phyloP scores from a whole-genome alignment of 2,329 filamentous ascomycete genomes.

The Trichoderma cornu-damae region DNA sequence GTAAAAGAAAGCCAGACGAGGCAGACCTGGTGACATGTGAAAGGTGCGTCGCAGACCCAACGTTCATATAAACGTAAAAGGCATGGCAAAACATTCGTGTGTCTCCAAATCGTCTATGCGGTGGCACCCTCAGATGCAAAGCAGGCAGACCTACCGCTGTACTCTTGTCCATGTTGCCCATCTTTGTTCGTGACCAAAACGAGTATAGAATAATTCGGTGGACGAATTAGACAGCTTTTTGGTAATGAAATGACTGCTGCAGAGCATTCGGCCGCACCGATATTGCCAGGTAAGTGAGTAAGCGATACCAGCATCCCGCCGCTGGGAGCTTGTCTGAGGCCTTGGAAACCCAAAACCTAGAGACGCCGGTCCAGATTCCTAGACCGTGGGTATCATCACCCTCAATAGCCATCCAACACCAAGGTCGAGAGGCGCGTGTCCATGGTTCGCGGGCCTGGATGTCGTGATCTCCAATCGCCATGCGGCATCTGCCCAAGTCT shows the following conservation, averaged over 20 bases:
- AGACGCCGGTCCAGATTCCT: conserved; percentile 75
- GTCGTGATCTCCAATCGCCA: conserved; percentile 81
- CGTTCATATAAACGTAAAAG: conserved; percentile 53
- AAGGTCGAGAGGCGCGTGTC: conserved; percentile 59
- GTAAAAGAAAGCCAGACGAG: neutral
- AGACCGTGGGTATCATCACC: conserved; percentile 69
- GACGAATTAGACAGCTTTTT: conserved; percentile 63
- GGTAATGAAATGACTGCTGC: conserved; percentile 67
- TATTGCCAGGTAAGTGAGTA: conserved; percentile 80
- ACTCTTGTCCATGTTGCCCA: neutral
- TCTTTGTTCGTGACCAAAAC: neutral
- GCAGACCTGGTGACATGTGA: conserved; percentile 35
- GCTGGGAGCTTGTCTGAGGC: conserved; percentile 70
- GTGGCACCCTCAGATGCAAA: conserved; percentile 3
- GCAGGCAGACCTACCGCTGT: neutral
- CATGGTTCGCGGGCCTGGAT: conserved; percentile 70
- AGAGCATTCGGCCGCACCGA: conserved; percentile 63
- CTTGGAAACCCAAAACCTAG: conserved; percentile 76
- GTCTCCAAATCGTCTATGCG: conserved; percentile 50
- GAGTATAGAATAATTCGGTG: conserved; percentile 48
- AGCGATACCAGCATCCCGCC: conserved; percentile 78
- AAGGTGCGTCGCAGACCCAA: conserved; percentile 51
- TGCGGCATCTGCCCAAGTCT: conserved; percentile 61
- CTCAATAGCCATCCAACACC: conserved; percentile 83
- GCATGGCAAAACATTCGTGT: conserved; percentile 56